These are phyloP conservation scores for Dryadomyces quercus-mongolicae DNA, from an alignment of 2,329 filamentous ascomycete genomes.

Conservation along the genomic window DNA sequence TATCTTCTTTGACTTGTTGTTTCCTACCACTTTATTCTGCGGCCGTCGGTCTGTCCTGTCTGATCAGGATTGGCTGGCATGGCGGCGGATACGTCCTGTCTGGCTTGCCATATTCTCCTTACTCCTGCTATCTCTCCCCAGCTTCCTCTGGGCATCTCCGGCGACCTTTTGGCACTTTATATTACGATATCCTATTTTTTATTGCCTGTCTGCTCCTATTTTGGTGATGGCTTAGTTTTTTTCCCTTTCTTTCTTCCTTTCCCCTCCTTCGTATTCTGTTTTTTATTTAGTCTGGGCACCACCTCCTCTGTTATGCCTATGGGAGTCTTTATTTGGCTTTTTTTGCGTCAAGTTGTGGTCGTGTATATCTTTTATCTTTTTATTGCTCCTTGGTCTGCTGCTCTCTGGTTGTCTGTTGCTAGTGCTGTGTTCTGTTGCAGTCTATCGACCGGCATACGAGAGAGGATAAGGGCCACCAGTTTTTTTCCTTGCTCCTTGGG, in stretches of 20 bases:
- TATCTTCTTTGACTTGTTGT: constrained; percentile 1
- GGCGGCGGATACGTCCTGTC: constrained; percentile 2
- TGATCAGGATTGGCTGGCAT: background rate
- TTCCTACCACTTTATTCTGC: background rate
- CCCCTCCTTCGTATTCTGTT: background rate
- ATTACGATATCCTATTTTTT: constrained; percentile 9
- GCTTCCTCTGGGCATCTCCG: background rate
- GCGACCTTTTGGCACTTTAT: background rate
- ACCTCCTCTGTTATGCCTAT: no score
- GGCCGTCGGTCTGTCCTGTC: constrained; percentile 6
- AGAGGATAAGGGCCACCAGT: background rate
- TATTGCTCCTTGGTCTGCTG: background rate
- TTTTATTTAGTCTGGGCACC: background rate
- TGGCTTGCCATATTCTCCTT: constrained; percentile 5
- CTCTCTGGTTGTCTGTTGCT: no score
- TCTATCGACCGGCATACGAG: background rate
- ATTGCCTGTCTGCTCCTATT: background rate
- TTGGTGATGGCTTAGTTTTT: background rate
- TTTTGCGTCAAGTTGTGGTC: background rate
- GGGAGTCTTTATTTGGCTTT: background rate
- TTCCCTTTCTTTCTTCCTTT: background rate
- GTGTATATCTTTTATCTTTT: background rate
- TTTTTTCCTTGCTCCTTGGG: background rate
- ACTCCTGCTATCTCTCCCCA: constrained; percentile 1
- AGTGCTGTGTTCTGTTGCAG: background rate